phyloP scores from a whole-genome alignment of 352 stramenopile genomes.

The Thraustochytrium striatum region DNA sequence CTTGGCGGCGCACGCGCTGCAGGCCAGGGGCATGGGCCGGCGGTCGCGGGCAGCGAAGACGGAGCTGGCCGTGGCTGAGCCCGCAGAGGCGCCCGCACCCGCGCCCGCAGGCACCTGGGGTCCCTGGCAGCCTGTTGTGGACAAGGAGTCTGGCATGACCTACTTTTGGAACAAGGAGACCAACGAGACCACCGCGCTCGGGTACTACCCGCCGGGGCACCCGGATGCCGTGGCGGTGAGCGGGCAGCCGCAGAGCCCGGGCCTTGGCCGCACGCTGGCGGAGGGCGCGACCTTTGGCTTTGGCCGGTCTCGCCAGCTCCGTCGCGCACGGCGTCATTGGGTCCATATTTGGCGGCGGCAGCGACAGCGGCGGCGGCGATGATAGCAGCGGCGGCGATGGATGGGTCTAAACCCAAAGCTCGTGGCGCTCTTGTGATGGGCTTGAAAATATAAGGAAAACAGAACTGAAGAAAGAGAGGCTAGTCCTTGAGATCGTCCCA shows the following conservation, averaged over 20 bases:
- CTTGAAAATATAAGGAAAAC: not conserved
- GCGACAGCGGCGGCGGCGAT: not conserved
- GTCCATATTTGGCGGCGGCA: constrained; percentile 43
- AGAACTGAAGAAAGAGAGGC: not conserved
- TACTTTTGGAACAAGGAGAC: constrained; percentile 49
- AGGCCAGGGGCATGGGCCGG: too few relatives aligned
- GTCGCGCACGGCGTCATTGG: constrained; percentile 11
- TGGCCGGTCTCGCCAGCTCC: constrained; percentile 3
- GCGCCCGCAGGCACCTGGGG: not conserved
- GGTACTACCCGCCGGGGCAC: not conserved
- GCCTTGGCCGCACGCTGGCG: constrained; percentile 35
- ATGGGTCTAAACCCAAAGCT: constrained; percentile 17
- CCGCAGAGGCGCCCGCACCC: too few relatives aligned
- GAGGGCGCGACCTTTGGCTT: constrained; percentile 45
- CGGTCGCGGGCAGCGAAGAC: too few relatives aligned
- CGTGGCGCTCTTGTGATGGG: not conserved
- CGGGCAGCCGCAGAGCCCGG: constrained; percentile 17
- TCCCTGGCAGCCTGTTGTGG: constrained; percentile 34
- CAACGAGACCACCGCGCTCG: constrained; percentile 48
- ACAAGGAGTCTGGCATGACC: constrained; percentile 22
- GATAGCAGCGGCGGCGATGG: not conserved
- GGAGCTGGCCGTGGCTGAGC: too few relatives aligned
- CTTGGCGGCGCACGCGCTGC: too few relatives aligned
- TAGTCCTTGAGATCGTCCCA: not conserved
- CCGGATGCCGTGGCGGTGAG: not conserved